Evolutionary conservation across 352 stramenopile genomes (phyloP).

Genomic region (Pythium aristosporum): DNA sequence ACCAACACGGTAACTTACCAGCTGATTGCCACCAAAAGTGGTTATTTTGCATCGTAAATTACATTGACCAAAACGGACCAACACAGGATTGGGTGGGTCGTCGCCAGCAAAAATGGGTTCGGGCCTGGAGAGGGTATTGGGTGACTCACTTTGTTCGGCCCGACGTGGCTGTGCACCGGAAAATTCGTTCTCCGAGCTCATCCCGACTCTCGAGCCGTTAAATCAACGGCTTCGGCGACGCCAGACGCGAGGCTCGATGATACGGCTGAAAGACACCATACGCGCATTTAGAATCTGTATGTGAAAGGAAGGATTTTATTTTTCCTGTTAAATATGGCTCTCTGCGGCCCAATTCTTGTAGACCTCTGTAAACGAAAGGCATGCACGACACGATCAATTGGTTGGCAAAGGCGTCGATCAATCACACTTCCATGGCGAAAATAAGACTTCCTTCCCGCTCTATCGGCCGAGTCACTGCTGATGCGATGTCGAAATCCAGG

Average conservation of each 20-base stretch:
- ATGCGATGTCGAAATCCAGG: constrained; percentile 6
- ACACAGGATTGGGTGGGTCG: too few species aligned
- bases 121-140: background rate
- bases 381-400: background rate
- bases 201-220: background rate
- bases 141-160: background rate
- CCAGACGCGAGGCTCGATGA: background rate
- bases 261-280: background rate
- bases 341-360: background rate
- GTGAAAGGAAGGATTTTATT: background rate
- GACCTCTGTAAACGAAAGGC: background rate
- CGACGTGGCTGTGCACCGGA: background rate
- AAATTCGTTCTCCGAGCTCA: background rate
- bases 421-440: constrained; percentile 27
- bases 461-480: background rate
- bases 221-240: background rate
- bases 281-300: background rate
- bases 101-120: too few species aligned
- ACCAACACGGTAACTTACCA: constrained; percentile 20
- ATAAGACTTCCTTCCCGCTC: constrained; percentile 20
- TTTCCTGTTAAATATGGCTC: background rate
- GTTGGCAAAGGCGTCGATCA: background rate
- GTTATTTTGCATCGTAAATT: too few species aligned
- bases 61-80: background rate
- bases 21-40: background rate